Evolutionary conservation across 2,329 filamentous ascomycete genomes (phyloP).

Genomic region (Fusarium sp.): DNA sequence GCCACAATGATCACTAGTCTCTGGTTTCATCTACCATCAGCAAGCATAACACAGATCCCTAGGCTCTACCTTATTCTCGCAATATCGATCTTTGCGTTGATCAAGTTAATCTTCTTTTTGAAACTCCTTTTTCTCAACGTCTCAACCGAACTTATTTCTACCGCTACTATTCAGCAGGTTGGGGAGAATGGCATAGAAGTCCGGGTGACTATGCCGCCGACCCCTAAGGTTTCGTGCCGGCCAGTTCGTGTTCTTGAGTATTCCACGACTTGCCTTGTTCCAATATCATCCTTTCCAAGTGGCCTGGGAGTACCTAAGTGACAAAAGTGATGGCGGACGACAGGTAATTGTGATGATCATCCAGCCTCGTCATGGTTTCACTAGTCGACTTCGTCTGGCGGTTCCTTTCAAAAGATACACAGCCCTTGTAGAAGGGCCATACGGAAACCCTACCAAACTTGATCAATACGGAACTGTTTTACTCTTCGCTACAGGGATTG

Average conservation of each 20-base stretch:
- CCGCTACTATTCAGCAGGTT: background rate
- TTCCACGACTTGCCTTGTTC: background rate
- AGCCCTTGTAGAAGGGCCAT: background rate
- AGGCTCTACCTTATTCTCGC: background rate
- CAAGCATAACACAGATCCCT: background rate
- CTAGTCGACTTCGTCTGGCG: background rate
- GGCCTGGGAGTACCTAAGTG: background rate
- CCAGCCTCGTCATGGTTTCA: background rate
- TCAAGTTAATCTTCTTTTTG: background rate
- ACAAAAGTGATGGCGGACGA: background rate
- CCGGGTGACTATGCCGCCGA: background rate
- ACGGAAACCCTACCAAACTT: background rate
- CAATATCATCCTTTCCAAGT: background rate
- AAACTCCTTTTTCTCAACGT: background rate
- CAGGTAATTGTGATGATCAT: background rate
- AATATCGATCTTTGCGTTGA: background rate
- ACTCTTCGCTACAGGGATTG: constrained; percentile 10
- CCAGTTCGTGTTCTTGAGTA: background rate
- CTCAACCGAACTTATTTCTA: background rate
- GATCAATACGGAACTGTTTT: background rate
- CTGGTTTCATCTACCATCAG: background rate
- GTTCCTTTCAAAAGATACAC: background rate
- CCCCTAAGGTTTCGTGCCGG: background rate
- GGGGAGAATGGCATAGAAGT: background rate
- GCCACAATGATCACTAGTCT: background rate